phyloP scores from a whole-genome alignment of 331 rosid genomes.

The Cydonia oblonga region DNA sequence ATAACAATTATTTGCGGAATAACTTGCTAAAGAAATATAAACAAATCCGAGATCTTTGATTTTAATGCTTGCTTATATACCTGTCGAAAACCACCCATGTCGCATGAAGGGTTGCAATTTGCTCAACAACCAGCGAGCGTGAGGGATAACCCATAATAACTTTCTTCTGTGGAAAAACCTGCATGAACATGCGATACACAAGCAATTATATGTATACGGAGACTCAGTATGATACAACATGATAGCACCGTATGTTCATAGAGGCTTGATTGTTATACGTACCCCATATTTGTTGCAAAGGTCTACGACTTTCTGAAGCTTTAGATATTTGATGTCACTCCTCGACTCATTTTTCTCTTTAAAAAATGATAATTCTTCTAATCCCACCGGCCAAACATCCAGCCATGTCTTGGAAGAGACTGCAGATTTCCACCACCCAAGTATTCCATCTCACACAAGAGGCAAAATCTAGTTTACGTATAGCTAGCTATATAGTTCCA shows the following conservation, averaged over 20 bases:
- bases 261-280: neutral
- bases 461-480: neutral
- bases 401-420: constrained; percentile 33
- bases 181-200: neutral
- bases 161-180: constrained; percentile 46
- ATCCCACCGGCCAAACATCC: constrained; percentile 37
- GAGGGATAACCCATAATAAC: constrained; percentile 46
- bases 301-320: constrained; percentile 27
- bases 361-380: constrained; percentile 17
- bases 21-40: no score
- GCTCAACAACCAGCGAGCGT: constrained; percentile 18
- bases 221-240: neutral
- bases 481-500: neutral
- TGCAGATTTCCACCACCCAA: constrained; percentile 2
- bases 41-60: neutral
- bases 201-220: neutral
- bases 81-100: constrained; percentile 47
- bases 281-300: constrained; percentile 43
- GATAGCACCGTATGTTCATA: neutral
- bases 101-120: constrained; percentile 32
- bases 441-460: neutral
- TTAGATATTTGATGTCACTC: constrained; percentile 30
- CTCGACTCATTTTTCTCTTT: constrained; percentile 12
- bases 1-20: no score
- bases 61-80: neutral